phyloP scores from a whole-genome alignment of 2,329 filamentous ascomycete species.

The Cladophialophora exuberans region DNA sequence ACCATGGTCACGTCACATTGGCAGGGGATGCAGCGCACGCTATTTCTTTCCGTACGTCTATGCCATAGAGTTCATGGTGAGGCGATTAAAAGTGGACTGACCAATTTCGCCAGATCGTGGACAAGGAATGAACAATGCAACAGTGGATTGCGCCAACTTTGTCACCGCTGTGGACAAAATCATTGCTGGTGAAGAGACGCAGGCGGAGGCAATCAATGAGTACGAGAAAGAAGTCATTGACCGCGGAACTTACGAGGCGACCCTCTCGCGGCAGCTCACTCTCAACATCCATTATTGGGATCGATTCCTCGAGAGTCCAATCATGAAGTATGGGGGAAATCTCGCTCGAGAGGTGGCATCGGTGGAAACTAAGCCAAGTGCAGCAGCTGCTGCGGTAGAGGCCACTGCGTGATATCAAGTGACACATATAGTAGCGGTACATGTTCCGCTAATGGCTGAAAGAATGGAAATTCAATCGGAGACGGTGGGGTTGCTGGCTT shows the following conservation, averaged over 20 bases:
- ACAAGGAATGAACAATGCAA: constrained; percentile 1
- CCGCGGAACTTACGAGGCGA: not conserved
- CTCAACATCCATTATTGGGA: constrained; percentile 1
- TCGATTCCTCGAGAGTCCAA: not conserved
- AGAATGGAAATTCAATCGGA: not conserved
- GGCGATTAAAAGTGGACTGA: not conserved
- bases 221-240: constrained; percentile 1
- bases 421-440: not conserved
- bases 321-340: constrained; percentile 1
- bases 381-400: not conserved
- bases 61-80: not conserved
- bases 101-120: not conserved
- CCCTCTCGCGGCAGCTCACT: not conserved
- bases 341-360: not conserved
- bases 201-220: not conserved
- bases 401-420: not conserved
- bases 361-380: not conserved
- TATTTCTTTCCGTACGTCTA: not conserved
- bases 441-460: not conserved
- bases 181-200: not conserved
- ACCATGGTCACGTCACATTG: not conserved
- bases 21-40: constrained; percentile 1
- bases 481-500: not conserved
- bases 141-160: not conserved
- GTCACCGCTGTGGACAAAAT: not conserved